Conservation (phyloP, 1,284 basidiomycete species). For the Amylostereum chailletii region DNA sequence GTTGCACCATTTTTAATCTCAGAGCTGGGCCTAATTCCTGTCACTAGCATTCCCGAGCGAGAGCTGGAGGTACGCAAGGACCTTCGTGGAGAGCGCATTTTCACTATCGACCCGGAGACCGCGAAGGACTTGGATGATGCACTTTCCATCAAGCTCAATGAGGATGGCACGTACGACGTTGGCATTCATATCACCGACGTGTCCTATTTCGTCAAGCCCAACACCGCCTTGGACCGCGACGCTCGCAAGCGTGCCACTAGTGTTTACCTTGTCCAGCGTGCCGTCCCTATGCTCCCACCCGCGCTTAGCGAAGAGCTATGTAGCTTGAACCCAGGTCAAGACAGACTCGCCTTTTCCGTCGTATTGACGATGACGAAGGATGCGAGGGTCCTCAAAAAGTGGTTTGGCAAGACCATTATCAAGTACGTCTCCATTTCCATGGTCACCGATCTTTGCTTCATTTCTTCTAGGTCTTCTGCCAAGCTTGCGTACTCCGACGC, state of each 20-base stretch:
- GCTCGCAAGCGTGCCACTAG: slow-evolving; percentile 95
- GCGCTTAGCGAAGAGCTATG: slow-evolving; percentile 87
- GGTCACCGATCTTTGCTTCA: slow-evolving; percentile 1
- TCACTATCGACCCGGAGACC: slow-evolving; percentile 87
- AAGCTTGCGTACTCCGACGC: slow-evolving; percentile 82
- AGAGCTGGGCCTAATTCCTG: slow-evolving; percentile 8
- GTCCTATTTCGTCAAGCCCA: slow-evolving; percentile 92
- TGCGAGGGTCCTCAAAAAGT: slow-evolving; percentile 76
- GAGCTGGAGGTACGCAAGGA: slow-evolving; percentile 86
- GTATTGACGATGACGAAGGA: slow-evolving; percentile 85
- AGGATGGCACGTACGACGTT: slow-evolving; percentile 86
- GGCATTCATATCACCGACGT: slow-evolving; percentile 96
- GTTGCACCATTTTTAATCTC: no score
- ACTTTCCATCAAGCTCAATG: slow-evolving; percentile 79
- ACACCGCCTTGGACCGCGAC: slow-evolving; percentile 94
- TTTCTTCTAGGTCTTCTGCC: slow-evolving; percentile 60
- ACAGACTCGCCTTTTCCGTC: slow-evolving; percentile 85
- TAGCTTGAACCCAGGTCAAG: slow-evolving; percentile 80
- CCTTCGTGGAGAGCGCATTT: slow-evolving; percentile 76
- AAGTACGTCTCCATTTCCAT: slow-evolving; percentile 41
- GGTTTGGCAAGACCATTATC: slow-evolving; percentile 91
- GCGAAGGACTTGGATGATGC: slow-evolving; percentile 96
- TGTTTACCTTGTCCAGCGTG: slow-evolving; percentile 92
- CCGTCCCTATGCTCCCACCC: slow-evolving; percentile 95
- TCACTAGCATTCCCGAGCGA: slow-evolving; percentile 76